Evolutionary conservation across 1,139 yeast genomes (phyloP).

Genomic region (Casaregolazyma lundiana): DNA sequence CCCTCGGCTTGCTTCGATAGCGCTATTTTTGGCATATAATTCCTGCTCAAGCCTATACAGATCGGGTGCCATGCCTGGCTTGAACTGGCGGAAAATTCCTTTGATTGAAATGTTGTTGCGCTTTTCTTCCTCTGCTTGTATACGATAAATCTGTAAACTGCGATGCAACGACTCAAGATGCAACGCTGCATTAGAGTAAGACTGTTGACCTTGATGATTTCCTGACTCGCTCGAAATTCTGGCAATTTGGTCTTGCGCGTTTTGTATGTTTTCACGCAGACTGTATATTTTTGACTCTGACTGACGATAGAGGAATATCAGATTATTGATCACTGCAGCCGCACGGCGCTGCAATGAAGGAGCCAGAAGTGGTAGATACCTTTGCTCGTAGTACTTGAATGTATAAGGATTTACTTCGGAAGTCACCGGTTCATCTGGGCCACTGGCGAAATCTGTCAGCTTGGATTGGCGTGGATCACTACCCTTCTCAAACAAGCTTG

Average conservation of each 20-base stretch:
- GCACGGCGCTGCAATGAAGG: slow-evolving; percentile 3
- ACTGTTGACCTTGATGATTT: not conserved
- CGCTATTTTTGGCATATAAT: not conserved
- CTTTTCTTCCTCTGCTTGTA: slow-evolving; percentile 5
- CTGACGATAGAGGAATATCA: slow-evolving; percentile 2
- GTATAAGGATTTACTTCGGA: slow-evolving; percentile 2
- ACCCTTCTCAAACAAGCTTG: slow-evolving; percentile 9
- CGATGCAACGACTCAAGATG: slow-evolving; percentile 1
- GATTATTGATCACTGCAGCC: not conserved
- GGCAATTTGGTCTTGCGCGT: not conserved
- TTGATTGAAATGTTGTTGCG: not conserved
- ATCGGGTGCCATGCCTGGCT: not conserved
- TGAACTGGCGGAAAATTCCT: not conserved
- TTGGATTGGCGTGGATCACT: not conserved
- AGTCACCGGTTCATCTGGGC: not conserved
- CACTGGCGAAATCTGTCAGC: not conserved
- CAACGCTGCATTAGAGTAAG: not conserved
- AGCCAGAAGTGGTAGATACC: slow-evolving; percentile 5
- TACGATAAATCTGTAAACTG: slow-evolving; percentile 3
- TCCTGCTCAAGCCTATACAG: not conserved
- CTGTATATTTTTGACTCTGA: slow-evolving; percentile 6
- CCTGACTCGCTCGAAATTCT: not conserved
- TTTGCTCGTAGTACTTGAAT: slow-evolving; percentile 4
- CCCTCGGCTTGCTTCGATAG: not conserved
- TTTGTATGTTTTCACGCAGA: slow-evolving; percentile 5